phyloP scores from a whole-genome alignment of 306 rosid genomes.

The Acacia acuminata region DNA sequence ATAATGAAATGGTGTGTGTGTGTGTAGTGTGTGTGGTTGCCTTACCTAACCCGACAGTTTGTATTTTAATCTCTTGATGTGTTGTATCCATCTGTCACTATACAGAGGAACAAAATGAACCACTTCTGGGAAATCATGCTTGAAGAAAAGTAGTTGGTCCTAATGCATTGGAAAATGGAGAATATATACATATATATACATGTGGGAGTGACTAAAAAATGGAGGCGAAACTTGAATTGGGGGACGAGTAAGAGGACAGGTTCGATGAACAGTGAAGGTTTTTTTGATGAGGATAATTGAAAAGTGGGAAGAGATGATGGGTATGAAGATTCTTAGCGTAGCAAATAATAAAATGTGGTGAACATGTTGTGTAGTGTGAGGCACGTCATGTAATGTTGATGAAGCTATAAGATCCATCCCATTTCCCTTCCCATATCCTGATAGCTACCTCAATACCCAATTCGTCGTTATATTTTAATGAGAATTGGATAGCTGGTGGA shows the following conservation, averaged over 20 bases:
- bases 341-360: conserved; percentile 33
- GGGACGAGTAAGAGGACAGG: conserved; percentile 18
- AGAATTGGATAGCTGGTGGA: conserved; percentile 7
- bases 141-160: not conserved
- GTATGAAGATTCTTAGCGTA: conserved; percentile 56
- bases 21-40: not conserved
- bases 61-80: not conserved
- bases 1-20: not conserved
- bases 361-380: conserved; percentile 49
- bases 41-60: not conserved
- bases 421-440: conserved; percentile 39
- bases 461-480: not conserved
- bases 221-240: not conserved
- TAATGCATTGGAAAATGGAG: not conserved
- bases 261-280: conserved; percentile 44
- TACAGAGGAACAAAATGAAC: not conserved
- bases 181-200: not conserved
- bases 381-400: conserved; percentile 46
- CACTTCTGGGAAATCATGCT: not conserved
- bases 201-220: not conserved
- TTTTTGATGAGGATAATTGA: not conserved
- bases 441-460: conserved; percentile 6
- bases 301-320: conserved; percentile 18
- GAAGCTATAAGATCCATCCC: conserved; percentile 35
- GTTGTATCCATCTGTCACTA: conserved; percentile 11